phyloP scores from a whole-genome alignment of 169 alveolate genomes.

The Plasmodium sp. region DNA sequence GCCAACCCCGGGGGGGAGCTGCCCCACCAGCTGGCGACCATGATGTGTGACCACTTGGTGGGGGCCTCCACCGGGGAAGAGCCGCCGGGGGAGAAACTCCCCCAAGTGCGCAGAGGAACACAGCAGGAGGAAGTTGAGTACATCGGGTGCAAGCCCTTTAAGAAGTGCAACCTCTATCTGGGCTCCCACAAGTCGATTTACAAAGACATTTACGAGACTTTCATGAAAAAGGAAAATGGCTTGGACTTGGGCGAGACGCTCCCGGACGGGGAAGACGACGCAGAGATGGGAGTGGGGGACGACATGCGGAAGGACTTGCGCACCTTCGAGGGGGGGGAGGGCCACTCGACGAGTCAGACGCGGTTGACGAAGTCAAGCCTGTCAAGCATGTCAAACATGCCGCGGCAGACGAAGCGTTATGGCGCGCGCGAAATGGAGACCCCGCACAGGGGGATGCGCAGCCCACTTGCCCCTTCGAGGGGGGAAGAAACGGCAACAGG shows the following conservation, averaged over 20 bases:
- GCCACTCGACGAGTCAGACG: too few relatives aligned
- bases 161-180: slow-evolving; percentile 40
- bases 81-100: not conserved
- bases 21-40: not conserved
- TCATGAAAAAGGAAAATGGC: slow-evolving; percentile 27
- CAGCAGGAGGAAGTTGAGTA: not conserved
- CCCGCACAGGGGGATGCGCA: not conserved
- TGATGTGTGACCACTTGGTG: not conserved
- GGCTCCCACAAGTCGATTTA: slow-evolving; percentile 36
- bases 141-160: not conserved
- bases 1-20: not conserved
- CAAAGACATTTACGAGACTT: slow-evolving; percentile 51
- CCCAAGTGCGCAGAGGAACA: not conserved
- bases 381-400: not conserved
- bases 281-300: not conserved
- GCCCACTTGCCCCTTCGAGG: not conserved
- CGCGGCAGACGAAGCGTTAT: not conserved
- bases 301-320: not conserved
- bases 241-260: not conserved
- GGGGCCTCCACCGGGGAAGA: not conserved
- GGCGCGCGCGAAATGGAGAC: not conserved
- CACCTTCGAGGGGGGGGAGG: not conserved
- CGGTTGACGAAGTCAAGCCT: not conserved
- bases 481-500: not conserved
- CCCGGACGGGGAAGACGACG: not conserved